Conservation (phyloP, 768 basidiomycete genomes). For the Russula sp. region DNA sequence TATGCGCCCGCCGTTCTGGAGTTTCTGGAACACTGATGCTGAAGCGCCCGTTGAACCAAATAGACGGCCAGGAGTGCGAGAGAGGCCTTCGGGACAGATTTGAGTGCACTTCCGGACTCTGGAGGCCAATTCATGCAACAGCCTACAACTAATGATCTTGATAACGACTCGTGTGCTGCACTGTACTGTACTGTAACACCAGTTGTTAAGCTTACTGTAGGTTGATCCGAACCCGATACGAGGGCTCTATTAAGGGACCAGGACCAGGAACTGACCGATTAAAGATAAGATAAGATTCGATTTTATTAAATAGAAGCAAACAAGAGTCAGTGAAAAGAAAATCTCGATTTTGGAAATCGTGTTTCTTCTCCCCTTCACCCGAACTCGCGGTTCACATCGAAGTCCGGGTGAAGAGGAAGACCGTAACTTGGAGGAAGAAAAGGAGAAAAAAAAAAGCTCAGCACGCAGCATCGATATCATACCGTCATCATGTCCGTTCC, state of each 20-base stretch:
- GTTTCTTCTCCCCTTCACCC: constrained; percentile 20
- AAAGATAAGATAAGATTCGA: constrained; percentile 2
- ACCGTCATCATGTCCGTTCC: constrained; percentile 5
- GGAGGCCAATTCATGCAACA: not conserved
- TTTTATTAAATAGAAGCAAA: constrained; percentile 9
- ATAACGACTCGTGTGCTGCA: too few species aligned
- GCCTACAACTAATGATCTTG: not conserved
- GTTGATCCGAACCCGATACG: not conserved
- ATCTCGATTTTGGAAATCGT: not conserved
- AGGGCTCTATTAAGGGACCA: not conserved
- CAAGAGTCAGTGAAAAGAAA: not conserved
- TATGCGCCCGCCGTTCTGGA: not conserved
- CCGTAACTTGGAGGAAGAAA: not conserved
- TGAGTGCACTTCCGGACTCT: not conserved
- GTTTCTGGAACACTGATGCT: not conserved
- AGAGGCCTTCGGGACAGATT: constrained; percentile 6
- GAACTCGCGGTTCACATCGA: not conserved
- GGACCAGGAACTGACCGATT: not conserved
- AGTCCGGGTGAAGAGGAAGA: constrained; percentile 22
- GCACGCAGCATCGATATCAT: not conserved
- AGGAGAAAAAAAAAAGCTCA: not conserved
- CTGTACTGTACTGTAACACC: too few species aligned
- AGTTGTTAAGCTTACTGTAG: too few species aligned
- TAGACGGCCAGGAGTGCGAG: constrained; percentile 9
- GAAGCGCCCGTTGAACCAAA: constrained; percentile 4